A percentile compares a stretch with the other conserved stretches of the same genome.
These are phyloP conservation scores for Taphrina deformans DNA, from an alignment of 1,139 yeast species.

Conservation along the genomic window DNA sequence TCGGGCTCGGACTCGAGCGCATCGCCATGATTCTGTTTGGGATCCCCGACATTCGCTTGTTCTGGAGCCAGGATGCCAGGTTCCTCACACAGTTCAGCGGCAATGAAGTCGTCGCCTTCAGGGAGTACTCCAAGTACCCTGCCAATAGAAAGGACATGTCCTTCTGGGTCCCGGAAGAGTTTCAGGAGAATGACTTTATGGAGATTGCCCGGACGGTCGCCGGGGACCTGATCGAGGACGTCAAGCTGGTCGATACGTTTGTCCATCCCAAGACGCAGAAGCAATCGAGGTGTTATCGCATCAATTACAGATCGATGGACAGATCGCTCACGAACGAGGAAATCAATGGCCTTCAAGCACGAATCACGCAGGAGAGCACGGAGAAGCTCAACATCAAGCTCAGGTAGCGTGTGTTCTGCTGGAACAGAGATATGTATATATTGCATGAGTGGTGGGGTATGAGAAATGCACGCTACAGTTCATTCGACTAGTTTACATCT, in stretches of 20 bases:
- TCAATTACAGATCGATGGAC: slow-evolving; percentile 94
- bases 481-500: not conserved
- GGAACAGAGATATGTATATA: not conserved
- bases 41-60: slow-evolving; percentile 88
- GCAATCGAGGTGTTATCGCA: slow-evolving; percentile 80
- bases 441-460: slow-evolving; percentile 6
- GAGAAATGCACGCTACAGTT: slow-evolving; percentile 1
- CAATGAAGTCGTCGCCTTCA: slow-evolving; percentile 69
- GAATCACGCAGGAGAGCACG: slow-evolving; percentile 51
- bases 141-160: slow-evolving; percentile 84
- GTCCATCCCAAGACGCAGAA: slow-evolving; percentile 77
- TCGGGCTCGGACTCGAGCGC: slow-evolving; percentile 93
- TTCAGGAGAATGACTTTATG: slow-evolving; percentile 91
- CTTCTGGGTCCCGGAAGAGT: slow-evolving; percentile 64
- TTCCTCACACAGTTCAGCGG: slow-evolving; percentile 69
- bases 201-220: slow-evolving; percentile 80
- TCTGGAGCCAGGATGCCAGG: slow-evolving; percentile 85
- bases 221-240: slow-evolving; percentile 87
- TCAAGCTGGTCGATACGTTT: slow-evolving; percentile 70
- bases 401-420: not conserved
- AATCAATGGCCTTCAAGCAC: slow-evolving; percentile 66
- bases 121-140: slow-evolving; percentile 89
- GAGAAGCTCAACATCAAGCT: slow-evolving; percentile 7
- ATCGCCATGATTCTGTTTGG: slow-evolving; percentile 94
- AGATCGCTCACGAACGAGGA: slow-evolving; percentile 81